These are phyloP conservation scores for Neonectria ditissima DNA, from an alignment of 2,329 filamentous ascomycete species.

Conservation along the genomic window DNA sequence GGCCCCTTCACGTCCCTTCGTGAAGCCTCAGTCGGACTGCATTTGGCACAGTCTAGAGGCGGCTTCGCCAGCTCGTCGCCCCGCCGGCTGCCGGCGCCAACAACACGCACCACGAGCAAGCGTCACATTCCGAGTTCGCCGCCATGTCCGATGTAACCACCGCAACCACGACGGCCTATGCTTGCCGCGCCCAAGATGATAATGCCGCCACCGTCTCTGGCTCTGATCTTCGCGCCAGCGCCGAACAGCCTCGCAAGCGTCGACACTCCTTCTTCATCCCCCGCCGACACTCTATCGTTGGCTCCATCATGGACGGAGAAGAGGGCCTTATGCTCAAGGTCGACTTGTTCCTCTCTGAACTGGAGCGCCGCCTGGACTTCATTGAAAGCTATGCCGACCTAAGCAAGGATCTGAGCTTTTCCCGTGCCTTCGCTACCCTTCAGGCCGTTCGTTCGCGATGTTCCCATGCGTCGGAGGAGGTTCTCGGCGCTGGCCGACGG, in stretches of 20 bases:
- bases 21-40: conserved; percentile 25
- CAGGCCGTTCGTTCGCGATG: conserved; percentile 90
- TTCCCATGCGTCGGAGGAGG: conserved; percentile 88
- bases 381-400: conserved; percentile 89
- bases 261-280: conserved; percentile 70
- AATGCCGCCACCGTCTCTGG: conserved; percentile 56
- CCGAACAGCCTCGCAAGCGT: conserved; percentile 50
- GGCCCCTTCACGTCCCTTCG: conserved; percentile 33
- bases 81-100: conserved; percentile 24
- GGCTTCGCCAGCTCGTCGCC: conserved; percentile 31
- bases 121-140: conserved; percentile 27
- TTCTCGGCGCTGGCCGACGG: conserved; percentile 87
- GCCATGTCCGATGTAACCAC: conserved; percentile 55
- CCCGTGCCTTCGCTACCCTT: conserved; percentile 85
- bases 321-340: conserved; percentile 73
- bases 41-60: conserved; percentile 28
- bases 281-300: conserved; percentile 69
- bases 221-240: conserved; percentile 49
- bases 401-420: conserved; percentile 84
- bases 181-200: conserved; percentile 50
- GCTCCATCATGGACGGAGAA: conserved; percentile 71
- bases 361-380: conserved; percentile 87
- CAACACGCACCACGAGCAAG: conserved; percentile 26
- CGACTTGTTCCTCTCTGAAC: conserved; percentile 84
- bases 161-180: conserved; percentile 53